Evolutionary conservation across 176 grass and related monocot species (phyloP), one percentile per base, ranked within the genome.

Genomic region (Leersia perrieri): DNA sequence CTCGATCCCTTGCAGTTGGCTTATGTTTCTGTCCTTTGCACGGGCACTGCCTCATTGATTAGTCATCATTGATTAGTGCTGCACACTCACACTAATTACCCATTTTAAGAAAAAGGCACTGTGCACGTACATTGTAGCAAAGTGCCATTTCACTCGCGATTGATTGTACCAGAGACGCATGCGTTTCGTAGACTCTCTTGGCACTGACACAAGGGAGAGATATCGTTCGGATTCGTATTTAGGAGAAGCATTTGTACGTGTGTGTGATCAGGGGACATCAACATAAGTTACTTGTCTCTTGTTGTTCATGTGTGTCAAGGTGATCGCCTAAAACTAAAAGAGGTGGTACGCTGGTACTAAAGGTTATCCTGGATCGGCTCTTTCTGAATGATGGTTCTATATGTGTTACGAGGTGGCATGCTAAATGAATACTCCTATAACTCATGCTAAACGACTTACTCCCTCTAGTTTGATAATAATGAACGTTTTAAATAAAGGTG

Each of bases 11-110:
- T 27, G 12, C 55, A n/a, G 62, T 38, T 71, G 79, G 55, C 38
- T 32, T 61, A 27, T 60, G 40, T 57, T 35, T 49, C 49, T 49
- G 79, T 87, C 66, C 66, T 70, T 42, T 58, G 73, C 79, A 32
- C 22, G 60, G 29, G 29, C 57, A n/a, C 66, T 55, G 55, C 38
- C 76, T 13, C 78, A 70, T 33, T 62, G 22, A 47, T 70, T 47
- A 29, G 44, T 68, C 16, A 31, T n/a, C n/a, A n/a, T n/a, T n/a
- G n/a, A n/a, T n/a, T n/a, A n/a, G n/a, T n/a, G 20, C 77, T 1
- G 39, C 27, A 15, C 38, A 9, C 6, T 26, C 23, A 39, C 11
- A 13, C 45, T 49, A 49, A 49, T 49, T 25, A 11, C 66, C 11
- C 7, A 1, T 36, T 36, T 67, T 18, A 5, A 36, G 36, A 23